Conservation (phyloP, 495 filamentous ascomycete genomes). For the Sporormia fimetaria region DNA sequence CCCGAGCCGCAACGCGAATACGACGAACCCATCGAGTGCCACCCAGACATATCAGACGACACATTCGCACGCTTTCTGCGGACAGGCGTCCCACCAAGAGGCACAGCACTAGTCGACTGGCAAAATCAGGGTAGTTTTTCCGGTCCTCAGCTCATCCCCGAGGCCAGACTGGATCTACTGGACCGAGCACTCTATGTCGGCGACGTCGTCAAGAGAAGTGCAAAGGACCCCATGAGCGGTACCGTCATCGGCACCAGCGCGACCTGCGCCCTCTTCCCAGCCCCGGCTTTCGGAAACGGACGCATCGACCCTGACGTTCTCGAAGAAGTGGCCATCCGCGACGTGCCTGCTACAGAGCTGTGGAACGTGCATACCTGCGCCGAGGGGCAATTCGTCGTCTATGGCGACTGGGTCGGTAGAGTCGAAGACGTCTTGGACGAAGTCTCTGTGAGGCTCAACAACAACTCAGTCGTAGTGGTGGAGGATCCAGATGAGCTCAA, state of each 20-base stretch:
- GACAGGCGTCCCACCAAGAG: conserved; percentile 31
- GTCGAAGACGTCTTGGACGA: conserved; percentile 26
- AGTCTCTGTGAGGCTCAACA: conserved; percentile 27
- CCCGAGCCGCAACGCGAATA: conserved; percentile 27
- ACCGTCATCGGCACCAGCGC: conserved; percentile 31
- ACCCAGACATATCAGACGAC: conserved; percentile 12
- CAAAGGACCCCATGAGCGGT: conserved; percentile 33
- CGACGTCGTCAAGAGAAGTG: conserved; percentile 33
- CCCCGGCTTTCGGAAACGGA: conserved; percentile 4
- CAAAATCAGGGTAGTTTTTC: conserved; percentile 15
- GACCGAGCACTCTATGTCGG: conserved; percentile 33
- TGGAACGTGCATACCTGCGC: conserved; percentile 23
- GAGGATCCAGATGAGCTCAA: conserved; percentile 29
- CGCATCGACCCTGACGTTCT: conserved; percentile 1
- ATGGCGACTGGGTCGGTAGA: conserved; percentile 33
- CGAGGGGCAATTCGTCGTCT: conserved; percentile 30
- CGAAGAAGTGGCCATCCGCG: conserved; percentile 10
- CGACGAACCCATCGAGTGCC: conserved; percentile 17
- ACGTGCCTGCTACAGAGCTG: conserved; percentile 28
- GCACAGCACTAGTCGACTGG: conserved; percentile 32
- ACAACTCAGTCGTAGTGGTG: conserved; percentile 32
- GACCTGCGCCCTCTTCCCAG: conserved; percentile 21
- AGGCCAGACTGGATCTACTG: conserved; percentile 26
- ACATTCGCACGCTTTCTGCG: conserved; percentile 27
- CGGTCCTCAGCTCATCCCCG: conserved; percentile 25